Conservation (phyloP, 2,329 filamentous ascomycete species). For the Cladophialophora chaetospira region DNA sequence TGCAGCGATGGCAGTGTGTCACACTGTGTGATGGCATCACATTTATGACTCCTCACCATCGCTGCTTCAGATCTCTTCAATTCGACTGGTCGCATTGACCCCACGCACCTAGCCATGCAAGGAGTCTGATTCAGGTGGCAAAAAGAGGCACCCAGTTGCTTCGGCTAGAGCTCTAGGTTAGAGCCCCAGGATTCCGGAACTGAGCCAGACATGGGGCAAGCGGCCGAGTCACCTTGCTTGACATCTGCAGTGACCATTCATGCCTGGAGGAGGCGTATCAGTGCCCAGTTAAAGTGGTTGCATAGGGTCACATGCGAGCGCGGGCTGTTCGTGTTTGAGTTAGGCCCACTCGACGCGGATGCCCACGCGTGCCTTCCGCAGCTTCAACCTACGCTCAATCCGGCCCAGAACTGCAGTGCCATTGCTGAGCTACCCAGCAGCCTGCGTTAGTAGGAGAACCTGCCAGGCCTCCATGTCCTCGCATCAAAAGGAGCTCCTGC, state of each 20-base stretch:
- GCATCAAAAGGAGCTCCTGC: conserved; percentile 19
- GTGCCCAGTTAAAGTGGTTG: conserved; percentile 19
- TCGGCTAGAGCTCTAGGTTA: conserved; percentile 10
- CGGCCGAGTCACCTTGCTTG: conserved; percentile 8
- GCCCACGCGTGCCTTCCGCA: conserved; percentile 8
- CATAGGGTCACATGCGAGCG: conserved; percentile 26
- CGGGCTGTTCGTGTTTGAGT: not conserved
- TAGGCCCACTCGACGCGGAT: conserved; percentile 15
- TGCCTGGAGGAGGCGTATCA: not conserved
- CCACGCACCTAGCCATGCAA: not conserved
- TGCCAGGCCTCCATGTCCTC: conserved; percentile 10
- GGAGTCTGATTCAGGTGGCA: conserved; percentile 14
- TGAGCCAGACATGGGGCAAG: conserved; percentile 15
- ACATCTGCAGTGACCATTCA: conserved; percentile 13
- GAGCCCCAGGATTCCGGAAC: conserved; percentile 17
- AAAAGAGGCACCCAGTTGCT: conserved; percentile 17
- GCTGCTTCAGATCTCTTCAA: not conserved
- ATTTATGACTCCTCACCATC: conserved; percentile 6
- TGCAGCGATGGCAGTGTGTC: not conserved
- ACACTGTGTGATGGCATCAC: not conserved
- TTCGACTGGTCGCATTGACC: not conserved
- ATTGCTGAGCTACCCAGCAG: conserved; percentile 5
- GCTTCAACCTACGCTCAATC: conserved; percentile 18
- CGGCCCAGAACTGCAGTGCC: conserved; percentile 4
- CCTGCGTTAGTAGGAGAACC: conserved; percentile 1